Percentiles rank a stretch among this genome's conserved stretches.
Conservation (phyloP, 192 early-diverging fungal species). For the Gonapodya prolifera region DNA sequence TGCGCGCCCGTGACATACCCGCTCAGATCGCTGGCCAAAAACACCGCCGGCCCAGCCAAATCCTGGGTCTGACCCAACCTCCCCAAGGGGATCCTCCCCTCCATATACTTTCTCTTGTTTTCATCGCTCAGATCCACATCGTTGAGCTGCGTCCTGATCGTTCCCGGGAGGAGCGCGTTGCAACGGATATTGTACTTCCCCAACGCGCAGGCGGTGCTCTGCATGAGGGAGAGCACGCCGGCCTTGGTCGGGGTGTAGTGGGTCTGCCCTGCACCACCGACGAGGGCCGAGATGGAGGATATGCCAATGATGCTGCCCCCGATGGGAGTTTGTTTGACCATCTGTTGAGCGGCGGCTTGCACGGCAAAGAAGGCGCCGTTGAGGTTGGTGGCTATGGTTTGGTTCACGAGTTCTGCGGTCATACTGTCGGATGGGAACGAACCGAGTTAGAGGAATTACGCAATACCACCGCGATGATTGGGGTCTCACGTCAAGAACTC, state of each 20-base stretch:
- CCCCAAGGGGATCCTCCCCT: background rate
- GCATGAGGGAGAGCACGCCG: background rate
- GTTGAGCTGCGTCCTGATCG: background rate
- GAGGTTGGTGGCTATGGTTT: background rate
- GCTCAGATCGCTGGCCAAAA: background rate
- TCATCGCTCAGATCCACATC: background rate
- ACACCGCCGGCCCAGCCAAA: background rate
- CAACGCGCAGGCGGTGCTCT: background rate
- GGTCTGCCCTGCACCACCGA: background rate
- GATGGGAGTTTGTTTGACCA: background rate
- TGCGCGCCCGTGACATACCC: background rate
- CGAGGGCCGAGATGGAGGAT: background rate
- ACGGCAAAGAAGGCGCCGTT: background rate
- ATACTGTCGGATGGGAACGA: too few species aligned
- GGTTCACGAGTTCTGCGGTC: too few species aligned
- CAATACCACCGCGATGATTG: too few species aligned
- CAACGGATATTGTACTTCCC: background rate
- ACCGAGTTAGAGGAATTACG: too few species aligned
- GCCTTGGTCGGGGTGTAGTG: background rate
- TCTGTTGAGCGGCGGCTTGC: background rate
- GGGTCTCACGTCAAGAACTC: too few species aligned
- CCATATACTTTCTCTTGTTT: background rate
- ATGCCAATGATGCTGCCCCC: background rate
- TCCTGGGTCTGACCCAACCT: background rate
- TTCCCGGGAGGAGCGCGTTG: background rate